Base-by-base conservation (phyloP, 495 filamentous ascomycete genomes). In the Penicillium verhagenii region DNA sequence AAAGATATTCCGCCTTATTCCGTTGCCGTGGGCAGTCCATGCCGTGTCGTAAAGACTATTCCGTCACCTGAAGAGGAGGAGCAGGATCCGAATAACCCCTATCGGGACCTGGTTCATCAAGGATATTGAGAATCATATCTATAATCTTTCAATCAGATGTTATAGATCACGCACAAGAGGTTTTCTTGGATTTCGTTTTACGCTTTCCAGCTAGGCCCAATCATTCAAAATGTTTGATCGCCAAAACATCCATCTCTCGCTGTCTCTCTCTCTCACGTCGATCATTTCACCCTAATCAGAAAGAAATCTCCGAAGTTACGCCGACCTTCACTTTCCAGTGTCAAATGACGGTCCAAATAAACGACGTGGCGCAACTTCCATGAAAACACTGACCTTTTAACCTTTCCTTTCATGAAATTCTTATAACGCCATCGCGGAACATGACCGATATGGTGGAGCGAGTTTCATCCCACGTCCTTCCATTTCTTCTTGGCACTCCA, bases 1-100 rank as follows among this genome's bases (percentile, higher is more conserved):
- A 76, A 66, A 54, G 71, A 72, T 46, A 70, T 80, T 18, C 66
- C 69, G 3, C 58, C 67, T 9, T 72, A 61, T 20, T 70, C 63
- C 9, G 64, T 79, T 11, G 72, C 70, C 2, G 58, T 74, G 4
- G 74, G 76, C 7, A 59, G 55, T 23, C 74, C 72, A 1, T 61
- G 54, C 29, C 52, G 50, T 20, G 62, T 65, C 13, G 31, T 38
- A 7, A 58, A 59, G 52, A 62, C 52, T 7, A 57, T 65, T 11
- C 55, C 33, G 21, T 62, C 59, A 1, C 49, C 54, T 1, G 59
- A 65, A 20, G 59, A 65, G 43, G 62, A 65, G 26, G 59, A 59
- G 38, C 26, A 56, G 14, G 59, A 62, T 39, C 62, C 52, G 0
- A 33, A 47, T 10, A 65, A 65, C 6, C 52, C 54, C 2, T 65